These are phyloP conservation scores for Saccharomyces hybrid DNA, from an alignment of 1,139 yeast genomes.

Conservation along the genomic window DNA sequence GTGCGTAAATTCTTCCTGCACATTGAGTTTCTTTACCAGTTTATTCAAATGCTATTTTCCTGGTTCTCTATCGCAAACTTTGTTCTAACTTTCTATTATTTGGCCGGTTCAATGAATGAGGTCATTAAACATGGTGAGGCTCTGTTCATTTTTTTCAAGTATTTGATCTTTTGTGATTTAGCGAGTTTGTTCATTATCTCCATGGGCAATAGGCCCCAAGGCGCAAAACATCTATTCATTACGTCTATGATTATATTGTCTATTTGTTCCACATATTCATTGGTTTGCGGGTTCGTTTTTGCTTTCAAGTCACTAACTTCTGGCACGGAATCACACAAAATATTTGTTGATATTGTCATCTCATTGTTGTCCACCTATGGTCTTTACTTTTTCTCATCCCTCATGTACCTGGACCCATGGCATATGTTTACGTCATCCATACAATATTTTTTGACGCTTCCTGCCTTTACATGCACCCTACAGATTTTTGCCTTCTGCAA, in stretches of 20 bases:
- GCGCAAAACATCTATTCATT: slow-evolving; percentile 69
- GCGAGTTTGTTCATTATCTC: slow-evolving; percentile 83
- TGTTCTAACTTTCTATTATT: slow-evolving; percentile 82
- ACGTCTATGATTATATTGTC: slow-evolving; percentile 64
- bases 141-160: slow-evolving; percentile 76
- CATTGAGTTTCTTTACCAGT: slow-evolving; percentile 77
- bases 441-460: slow-evolving; percentile 80
- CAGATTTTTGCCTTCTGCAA: slow-evolving; percentile 93
- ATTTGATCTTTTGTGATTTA: slow-evolving; percentile 68
- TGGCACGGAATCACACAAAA: slow-evolving; percentile 36
- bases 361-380: slow-evolving; percentile 91
- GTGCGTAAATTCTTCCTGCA: slow-evolving; percentile 72
- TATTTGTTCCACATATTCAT: slow-evolving; percentile 72
- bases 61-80: slow-evolving; percentile 88
- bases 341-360: slow-evolving; percentile 72
- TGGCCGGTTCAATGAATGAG: slow-evolving; percentile 71
- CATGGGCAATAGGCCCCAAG: slow-evolving; percentile 93
- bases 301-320: slow-evolving; percentile 50
- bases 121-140: slow-evolving; percentile 65
- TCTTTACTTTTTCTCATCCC: slow-evolving; percentile 66
- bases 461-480: slow-evolving; percentile 84
- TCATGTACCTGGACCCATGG: slow-evolving; percentile 89
- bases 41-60: slow-evolving; percentile 65
- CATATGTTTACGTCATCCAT: slow-evolving; percentile 76
- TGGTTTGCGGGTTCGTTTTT: slow-evolving; percentile 75